These are phyloP conservation scores for Arthrobotrys musiformis DNA, from an alignment of 2,329 filamentous ascomycete genomes.

Conservation along the genomic window DNA sequence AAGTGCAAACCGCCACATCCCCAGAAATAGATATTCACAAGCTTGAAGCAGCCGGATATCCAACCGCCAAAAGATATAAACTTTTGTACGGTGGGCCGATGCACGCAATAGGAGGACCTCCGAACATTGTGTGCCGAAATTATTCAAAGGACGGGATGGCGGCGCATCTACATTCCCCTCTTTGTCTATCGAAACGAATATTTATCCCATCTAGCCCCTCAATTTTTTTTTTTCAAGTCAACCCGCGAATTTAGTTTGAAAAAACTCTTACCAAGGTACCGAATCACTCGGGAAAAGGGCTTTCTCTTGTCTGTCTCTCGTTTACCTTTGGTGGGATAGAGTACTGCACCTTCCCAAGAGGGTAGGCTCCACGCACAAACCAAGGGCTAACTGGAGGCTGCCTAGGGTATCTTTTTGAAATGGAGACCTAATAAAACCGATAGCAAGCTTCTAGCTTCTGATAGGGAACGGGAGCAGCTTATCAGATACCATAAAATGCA, in stretches of 20 bases:
- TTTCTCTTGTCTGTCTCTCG: slow-evolving; percentile 18
- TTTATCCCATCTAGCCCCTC: slow-evolving; percentile 14
- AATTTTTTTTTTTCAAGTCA: background rate
- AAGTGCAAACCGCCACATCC: background rate
- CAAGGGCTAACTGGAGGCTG: slow-evolving; percentile 43
- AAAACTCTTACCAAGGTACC: slow-evolving; percentile 44
- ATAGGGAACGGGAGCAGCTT: slow-evolving; percentile 23
- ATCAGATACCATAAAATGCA: slow-evolving; percentile 17
- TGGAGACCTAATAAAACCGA: slow-evolving; percentile 16
- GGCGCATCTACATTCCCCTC: slow-evolving; percentile 46
- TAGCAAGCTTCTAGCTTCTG: slow-evolving; percentile 24
- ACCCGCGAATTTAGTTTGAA: background rate
- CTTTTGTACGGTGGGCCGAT: background rate
- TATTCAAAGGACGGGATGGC: slow-evolving; percentile 2
- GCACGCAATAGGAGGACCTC: background rate
- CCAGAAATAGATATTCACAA: slow-evolving; percentile 14
- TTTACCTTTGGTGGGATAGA: slow-evolving; percentile 24
- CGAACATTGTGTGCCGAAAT: background rate
- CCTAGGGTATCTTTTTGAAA: slow-evolving; percentile 35
- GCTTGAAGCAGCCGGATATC: background rate
- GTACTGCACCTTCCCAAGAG: slow-evolving; percentile 42
- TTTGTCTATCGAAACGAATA: slow-evolving; percentile 6
- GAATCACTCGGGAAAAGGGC: slow-evolving; percentile 2
- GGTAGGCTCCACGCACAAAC: slow-evolving; percentile 40
- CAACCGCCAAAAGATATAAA: background rate